These are phyloP conservation scores for Mucor irregularis DNA, from an alignment of 371 early-diverging fungal genomes.

Conservation along the genomic window DNA sequence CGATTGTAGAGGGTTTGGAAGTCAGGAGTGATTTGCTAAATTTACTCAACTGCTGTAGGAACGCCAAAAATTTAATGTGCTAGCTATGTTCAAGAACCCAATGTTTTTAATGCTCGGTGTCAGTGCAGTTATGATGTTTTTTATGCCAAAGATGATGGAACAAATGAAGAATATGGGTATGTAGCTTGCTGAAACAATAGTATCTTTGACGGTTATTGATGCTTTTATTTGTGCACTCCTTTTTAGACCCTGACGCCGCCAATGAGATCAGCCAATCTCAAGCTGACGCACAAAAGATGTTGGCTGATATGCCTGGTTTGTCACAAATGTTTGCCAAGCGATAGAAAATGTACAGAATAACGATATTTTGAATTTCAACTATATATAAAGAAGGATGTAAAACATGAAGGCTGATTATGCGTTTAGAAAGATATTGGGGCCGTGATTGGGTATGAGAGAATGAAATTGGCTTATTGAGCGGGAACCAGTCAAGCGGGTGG, in stretches of 20 bases:
- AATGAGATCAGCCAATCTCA: constrained; percentile 40
- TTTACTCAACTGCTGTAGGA: constrained; percentile 18
- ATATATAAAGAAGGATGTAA: no score
- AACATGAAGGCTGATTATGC: no score
- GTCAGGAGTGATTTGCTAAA: neutral
- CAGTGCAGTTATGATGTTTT: constrained; percentile 46
- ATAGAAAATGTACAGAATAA: neutral
- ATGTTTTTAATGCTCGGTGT: constrained; percentile 55
- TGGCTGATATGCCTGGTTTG: constrained; percentile 44
- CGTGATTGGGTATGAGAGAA: no score
- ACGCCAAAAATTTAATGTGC: constrained; percentile 44
- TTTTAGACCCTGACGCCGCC: constrained; percentile 41
- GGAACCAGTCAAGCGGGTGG: no score
- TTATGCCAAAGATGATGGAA: constrained; percentile 51
- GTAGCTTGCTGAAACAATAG: no score
- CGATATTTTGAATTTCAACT: no score
- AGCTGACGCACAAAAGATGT: constrained; percentile 40
- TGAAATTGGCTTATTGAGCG: no score
- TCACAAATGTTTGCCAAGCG: constrained; percentile 33
- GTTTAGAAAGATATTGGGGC: no score
- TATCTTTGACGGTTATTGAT: neutral
- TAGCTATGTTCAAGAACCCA: constrained; percentile 50
- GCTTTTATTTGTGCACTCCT: neutral
- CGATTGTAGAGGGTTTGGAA: neutral
- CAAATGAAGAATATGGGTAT: constrained; percentile 35